These are phyloP conservation scores for Porphyrellus sp. DNA, from an alignment of 1,284 basidiomycete species.

Conservation along the genomic window DNA sequence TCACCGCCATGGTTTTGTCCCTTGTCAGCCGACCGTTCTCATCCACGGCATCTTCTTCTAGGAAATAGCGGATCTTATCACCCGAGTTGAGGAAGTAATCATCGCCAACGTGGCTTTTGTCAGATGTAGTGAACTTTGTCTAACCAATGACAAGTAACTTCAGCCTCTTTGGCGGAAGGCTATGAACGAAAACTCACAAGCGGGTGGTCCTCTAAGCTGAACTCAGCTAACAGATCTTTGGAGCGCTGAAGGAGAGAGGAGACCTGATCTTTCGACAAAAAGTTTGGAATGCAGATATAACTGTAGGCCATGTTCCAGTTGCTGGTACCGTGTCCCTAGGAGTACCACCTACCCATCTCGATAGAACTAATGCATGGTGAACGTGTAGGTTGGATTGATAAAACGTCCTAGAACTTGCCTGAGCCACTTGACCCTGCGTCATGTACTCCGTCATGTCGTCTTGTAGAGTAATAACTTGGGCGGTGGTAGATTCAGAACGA, in stretches of 20 bases:
- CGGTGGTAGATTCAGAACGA: too few species aligned
- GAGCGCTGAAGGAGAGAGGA: constrained; percentile 65
- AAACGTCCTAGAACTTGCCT: constrained; percentile 29
- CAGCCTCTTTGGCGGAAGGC: neutral
- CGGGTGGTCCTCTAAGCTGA: constrained; percentile 78
- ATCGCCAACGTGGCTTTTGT: constrained; percentile 79
- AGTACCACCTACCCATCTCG: constrained; percentile 23
- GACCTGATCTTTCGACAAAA: constrained; percentile 61
- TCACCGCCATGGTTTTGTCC: constrained; percentile 76
- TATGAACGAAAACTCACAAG: constrained; percentile 44
- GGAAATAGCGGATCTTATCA: constrained; percentile 89
- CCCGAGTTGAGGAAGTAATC: constrained; percentile 90
- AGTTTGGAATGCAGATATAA: constrained; percentile 76
- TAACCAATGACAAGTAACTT: constrained; percentile 30
- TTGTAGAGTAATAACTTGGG: too few species aligned
- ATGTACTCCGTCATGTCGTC: constrained; percentile 34
- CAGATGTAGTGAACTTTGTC: constrained; percentile 87
- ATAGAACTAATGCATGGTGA: constrained; percentile 15
- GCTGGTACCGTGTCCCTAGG: neutral
- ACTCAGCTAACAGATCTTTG: constrained; percentile 71
- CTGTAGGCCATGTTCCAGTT: constrained; percentile 38
- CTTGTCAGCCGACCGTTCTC: constrained; percentile 63
- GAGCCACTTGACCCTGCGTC: constrained; percentile 40
- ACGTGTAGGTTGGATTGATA: too few species aligned
- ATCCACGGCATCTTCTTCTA: constrained; percentile 79